Evolutionary conservation across 1,139 yeast species (phyloP).

Genomic region (Yamadazyma spencermartinsiae): DNA sequence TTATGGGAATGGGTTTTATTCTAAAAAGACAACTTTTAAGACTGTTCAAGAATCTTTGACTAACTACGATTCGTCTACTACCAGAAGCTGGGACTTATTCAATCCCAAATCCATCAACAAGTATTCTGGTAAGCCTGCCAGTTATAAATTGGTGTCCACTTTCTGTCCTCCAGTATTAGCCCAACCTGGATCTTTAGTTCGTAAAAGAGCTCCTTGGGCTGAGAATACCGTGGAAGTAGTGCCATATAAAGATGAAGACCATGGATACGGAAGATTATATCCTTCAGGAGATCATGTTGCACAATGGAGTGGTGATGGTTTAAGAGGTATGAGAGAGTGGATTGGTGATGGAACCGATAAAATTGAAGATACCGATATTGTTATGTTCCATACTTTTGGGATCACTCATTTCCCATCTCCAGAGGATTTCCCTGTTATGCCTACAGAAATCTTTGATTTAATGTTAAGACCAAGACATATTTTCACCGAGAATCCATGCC

Average conservation of each 20-base stretch:
- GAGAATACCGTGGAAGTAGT: conserved; percentile 64
- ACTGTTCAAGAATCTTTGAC: conserved; percentile 70
- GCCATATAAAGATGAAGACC: conserved; percentile 59
- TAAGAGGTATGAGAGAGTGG: conserved; percentile 72
- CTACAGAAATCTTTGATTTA: conserved; percentile 75
- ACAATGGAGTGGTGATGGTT: conserved; percentile 77
- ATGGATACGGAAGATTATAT: conserved; percentile 58
- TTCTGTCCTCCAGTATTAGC: conserved; percentile 75
- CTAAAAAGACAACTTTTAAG: conserved; percentile 63
- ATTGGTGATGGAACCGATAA: conserved; percentile 63
- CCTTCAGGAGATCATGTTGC: conserved; percentile 83
- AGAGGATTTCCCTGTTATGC: conserved; percentile 89
- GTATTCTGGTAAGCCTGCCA: conserved; percentile 72
- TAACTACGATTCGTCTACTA: conserved; percentile 57
- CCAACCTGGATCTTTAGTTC: conserved; percentile 69
- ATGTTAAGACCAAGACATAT: conserved; percentile 78
- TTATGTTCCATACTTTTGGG: conserved; percentile 80
- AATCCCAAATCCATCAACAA: conserved; percentile 68
- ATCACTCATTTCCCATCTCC: conserved; percentile 86
- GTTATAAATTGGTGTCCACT: conserved; percentile 76
- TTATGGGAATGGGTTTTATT: conserved; percentile 73
- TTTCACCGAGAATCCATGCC: conserved; percentile 73
- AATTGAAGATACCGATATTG: conserved; percentile 68
- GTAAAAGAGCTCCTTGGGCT: conserved; percentile 85
- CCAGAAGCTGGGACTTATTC: conserved; percentile 78